Conservation (phyloP, 441 rosid species). For the Gossypium laxum region DNA sequence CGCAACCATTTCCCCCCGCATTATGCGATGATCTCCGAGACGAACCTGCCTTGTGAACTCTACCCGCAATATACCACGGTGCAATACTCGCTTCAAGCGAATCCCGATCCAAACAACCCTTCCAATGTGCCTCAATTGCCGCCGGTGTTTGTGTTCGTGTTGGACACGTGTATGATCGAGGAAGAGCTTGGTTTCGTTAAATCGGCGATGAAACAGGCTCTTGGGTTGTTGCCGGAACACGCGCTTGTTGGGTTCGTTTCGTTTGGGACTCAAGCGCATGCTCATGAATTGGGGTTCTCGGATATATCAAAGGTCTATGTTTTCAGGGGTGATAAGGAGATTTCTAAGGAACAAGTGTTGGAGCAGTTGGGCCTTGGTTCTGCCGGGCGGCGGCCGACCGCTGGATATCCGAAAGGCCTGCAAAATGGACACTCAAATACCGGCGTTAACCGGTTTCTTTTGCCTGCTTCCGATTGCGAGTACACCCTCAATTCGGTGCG, state of each 20-base stretch:
- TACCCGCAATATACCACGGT: slow-evolving; percentile 78
- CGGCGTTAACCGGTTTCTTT: slow-evolving; percentile 57
- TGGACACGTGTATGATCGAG: slow-evolving; percentile 92
- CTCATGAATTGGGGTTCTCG: slow-evolving; percentile 82
- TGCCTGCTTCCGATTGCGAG: slow-evolving; percentile 87
- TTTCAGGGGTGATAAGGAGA: slow-evolving; percentile 77
- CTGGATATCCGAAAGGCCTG: slow-evolving; percentile 45
- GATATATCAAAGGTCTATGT: slow-evolving; percentile 90
- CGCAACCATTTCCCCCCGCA: slow-evolving; percentile 73
- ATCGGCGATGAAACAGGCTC: slow-evolving; percentile 73
- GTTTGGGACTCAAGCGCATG: slow-evolving; percentile 90
- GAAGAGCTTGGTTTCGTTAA: slow-evolving; percentile 71
- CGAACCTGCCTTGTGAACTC: slow-evolving; percentile 80
- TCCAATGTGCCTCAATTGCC: slow-evolving; percentile 27
- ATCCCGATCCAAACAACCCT: slow-evolving; percentile 21
- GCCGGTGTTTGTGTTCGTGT: slow-evolving; percentile 68
- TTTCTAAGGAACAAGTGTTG: slow-evolving; percentile 70
- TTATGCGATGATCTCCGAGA: slow-evolving; percentile 74
- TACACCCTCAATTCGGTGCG: slow-evolving; percentile 64
- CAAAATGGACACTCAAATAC: slow-evolving; percentile 48
- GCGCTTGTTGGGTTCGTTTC: slow-evolving; percentile 90
- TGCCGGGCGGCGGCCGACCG: slow-evolving; percentile 44
- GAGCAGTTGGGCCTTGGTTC: slow-evolving; percentile 77
- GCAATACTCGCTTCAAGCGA: slow-evolving; percentile 49
- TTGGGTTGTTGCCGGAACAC: slow-evolving; percentile 83